Percentiles rank a stretch among this genome's conserved stretches.
These are phyloP conservation scores for Paraurostyla sp. DNA, from an alignment of 73 alveolate genomes.

Conservation along the genomic window DNA sequence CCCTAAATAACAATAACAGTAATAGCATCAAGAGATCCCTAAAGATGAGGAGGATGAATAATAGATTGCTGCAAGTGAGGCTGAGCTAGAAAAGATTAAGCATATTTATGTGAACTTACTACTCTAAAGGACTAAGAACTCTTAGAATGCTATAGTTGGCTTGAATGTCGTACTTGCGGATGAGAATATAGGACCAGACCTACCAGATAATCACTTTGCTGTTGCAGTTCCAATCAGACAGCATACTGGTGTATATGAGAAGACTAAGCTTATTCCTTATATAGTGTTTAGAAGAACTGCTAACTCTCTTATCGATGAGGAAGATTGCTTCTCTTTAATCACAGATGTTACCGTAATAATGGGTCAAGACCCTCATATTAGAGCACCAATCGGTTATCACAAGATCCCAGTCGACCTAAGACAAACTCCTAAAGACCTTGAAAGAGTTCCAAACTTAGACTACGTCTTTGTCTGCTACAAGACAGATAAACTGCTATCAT, in stretches of 20 bases:
- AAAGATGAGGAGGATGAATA: constrained; percentile 81
- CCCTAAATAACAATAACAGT: constrained; percentile 59
- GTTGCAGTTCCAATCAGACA: constrained; percentile 90
- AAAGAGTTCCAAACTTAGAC: constrained; percentile 92
- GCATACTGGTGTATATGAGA: constrained; percentile 87
- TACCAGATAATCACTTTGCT: constrained; percentile 90
- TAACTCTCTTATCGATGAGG: constrained; percentile 89
- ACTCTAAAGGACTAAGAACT: constrained; percentile 73
- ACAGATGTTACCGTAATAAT: constrained; percentile 93
- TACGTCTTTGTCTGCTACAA: constrained; percentile 92
- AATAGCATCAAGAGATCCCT: constrained; percentile 64
- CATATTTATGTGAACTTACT: constrained; percentile 85
- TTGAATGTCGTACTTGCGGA: constrained; percentile 87
- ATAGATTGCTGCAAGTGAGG: constrained; percentile 79
- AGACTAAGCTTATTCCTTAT: constrained; percentile 79
- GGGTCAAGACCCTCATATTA: constrained; percentile 94
- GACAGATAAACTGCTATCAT: constrained; percentile 88
- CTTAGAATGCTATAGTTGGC: constrained; percentile 84
- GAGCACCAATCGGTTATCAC: constrained; percentile 92
- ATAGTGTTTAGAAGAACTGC: constrained; percentile 80
- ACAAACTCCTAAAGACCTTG: constrained; percentile 82
- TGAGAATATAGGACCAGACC: constrained; percentile 91
- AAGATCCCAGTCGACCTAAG: constrained; percentile 89
- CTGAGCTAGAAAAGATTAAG: constrained; percentile 85
- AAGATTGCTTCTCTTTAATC: constrained; percentile 88